Evolutionary conservation across 306 rosid species (phyloP).

Genomic region (Fragaria ananassa): DNA sequence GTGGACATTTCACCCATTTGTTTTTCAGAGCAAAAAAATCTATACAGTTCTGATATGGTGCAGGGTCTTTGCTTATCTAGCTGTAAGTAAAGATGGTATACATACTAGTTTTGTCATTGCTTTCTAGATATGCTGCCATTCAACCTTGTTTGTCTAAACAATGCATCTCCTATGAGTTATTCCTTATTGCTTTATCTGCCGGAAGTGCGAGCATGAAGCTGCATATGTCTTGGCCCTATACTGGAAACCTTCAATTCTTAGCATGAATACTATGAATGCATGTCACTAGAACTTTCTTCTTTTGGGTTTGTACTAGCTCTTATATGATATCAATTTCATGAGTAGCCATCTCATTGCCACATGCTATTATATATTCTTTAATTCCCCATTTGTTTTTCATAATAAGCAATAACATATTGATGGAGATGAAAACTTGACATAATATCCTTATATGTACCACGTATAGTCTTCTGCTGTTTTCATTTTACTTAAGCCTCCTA

Average conservation of each 20-base stretch:
- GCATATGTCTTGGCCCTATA: background rate
- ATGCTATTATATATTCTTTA: background rate
- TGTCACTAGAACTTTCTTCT: background rate
- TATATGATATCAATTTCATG: background rate
- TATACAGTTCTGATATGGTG: slow-evolving; percentile 57
- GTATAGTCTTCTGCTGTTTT: background rate
- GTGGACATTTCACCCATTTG: slow-evolving; percentile 58
- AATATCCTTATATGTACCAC: background rate
- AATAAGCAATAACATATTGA: background rate
- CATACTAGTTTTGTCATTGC: background rate
- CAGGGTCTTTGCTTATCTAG: slow-evolving; percentile 50
- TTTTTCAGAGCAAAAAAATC: slow-evolving; percentile 43
- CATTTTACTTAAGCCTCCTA: background rate
- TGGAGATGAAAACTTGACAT: background rate
- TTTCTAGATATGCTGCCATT: background rate
- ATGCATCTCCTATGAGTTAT: background rate
- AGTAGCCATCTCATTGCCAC: background rate
- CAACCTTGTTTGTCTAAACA: background rate
- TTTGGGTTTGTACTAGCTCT: background rate
- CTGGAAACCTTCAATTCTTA: background rate
- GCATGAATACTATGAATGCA: too few relatives aligned
- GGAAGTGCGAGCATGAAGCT: background rate
- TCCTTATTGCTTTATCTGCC: slow-evolving; percentile 4
- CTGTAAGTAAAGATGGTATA: slow-evolving; percentile 32
- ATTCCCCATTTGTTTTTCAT: background rate